Evolutionary conservation across 306 rosid species (phyloP), one percentile per base, ranked within the genome.

Genomic region (Cicer cuneatum): DNA sequence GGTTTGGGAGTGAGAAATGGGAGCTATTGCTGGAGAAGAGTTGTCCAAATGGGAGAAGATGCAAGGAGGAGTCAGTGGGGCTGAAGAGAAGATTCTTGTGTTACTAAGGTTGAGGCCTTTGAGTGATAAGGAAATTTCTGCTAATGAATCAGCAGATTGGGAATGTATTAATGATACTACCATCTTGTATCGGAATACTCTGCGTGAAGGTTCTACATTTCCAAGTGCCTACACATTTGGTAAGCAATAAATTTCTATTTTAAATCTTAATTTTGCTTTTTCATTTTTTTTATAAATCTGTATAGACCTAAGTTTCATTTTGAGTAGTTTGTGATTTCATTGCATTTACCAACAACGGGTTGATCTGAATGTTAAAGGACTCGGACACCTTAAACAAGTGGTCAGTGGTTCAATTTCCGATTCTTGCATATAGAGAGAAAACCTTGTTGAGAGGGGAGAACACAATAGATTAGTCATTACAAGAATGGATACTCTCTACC

Each of bases 191-290:
- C 83, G 98, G 75, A 95, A 95, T 69, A 92, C 98, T 2, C 83
- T 95, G 73, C 89, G 98, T 39, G 99, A 95, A 86, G 99, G 99
- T 69, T 95, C 99, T 69, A 92, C 96, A 69, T 95, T 92, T 86
- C 98, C 99, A 66, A 92, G 79, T 73, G 97, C 99, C 43, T 90
- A 92, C 86, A 72, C 97, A 39, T 95, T 95, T 89, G 99, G 99
- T 95, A 85, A 83, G 88, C 63, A 48, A 29, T 3, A 3, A 78
- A 11, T 70, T 15, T 48, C 37, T 61, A 3, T 51, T 35, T 52
- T 14, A 49, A 42, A 24, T 81, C 78, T 61, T 41, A 12, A 66
- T 62, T 33, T 53, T 69, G 35, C 67, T 74, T 62, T 79, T 24
- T 49, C 70, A 42, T 52, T 29, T 10, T 54, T 52, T 15, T 7